Base-by-base conservation (phyloP, 208 protist species). In the Zelonia costaricensis region DNA sequence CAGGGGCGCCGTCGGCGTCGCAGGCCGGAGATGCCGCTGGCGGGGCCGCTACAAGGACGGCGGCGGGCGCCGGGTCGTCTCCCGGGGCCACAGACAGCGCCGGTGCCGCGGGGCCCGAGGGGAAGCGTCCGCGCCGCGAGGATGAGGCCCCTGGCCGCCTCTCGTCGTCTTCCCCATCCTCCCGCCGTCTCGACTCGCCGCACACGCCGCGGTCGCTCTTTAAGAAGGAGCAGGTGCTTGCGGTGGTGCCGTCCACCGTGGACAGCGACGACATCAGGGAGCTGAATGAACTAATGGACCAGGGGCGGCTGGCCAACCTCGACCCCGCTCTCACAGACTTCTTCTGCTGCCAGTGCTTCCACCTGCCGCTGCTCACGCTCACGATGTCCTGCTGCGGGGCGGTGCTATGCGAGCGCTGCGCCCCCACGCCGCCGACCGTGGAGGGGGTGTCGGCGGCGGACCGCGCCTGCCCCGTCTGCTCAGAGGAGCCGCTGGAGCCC, bases 301-400 rank as follows among this genome's bases (percentile, higher is more conserved):
- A 69, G n/a, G 87, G 81, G 8, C 61, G 38, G 28, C 20, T 80
- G 13, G 61, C 84, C 18, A 64, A 53, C 16, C 28, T 87, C 0
- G 62, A 80, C 25, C 30, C 38, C 1, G 54, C 54, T 4, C 49
- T 84, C 15, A 58, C 54, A 10, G 35, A 61, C 36, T 91, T 80
- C 49, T 71, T 83, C 23, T 94, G 88, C 52, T 47, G 45, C 18
- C 71, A 78, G 51, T 94, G 88, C 61, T 43, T 51, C n/a, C 62
- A 61, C 1, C 54, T 94, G 8, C 88, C 88, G 13, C 49, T 52
- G 10, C 49, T 77, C 25, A 91, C 82, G 43, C 63, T 89, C 1
- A 94, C 88, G 28, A 88, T 90, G 75, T 84, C 79, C 5, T 94
- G 88, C 66, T 94, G 88, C 55, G 88, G 82, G n/a, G 74, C 76